Conservation (phyloP, 495 filamentous ascomycete species). For the Immersiella caudata region DNA sequence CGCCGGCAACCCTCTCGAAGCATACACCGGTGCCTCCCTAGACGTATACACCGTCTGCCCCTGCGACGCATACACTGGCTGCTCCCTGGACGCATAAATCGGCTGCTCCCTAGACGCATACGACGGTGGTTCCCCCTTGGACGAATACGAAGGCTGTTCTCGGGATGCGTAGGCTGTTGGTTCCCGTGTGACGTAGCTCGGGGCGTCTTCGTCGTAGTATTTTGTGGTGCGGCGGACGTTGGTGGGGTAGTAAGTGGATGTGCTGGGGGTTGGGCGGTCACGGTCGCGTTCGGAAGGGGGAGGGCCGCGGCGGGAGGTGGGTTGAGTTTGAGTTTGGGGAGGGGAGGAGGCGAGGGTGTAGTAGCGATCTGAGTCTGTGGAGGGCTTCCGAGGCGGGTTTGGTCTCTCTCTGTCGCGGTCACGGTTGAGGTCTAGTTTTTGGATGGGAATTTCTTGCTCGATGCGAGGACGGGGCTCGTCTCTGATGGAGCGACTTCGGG, state of each 20-base stretch:
- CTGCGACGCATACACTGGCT: neutral
- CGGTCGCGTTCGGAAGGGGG: neutral
- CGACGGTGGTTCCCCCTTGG: neutral
- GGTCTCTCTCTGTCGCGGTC: neutral
- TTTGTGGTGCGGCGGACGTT: neutral
- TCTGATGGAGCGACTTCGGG: neutral
- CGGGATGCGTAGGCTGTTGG: neutral
- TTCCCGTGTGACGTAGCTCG: neutral
- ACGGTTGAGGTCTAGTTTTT: neutral
- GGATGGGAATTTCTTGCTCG: neutral
- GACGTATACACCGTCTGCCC: neutral
- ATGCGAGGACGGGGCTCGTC: neutral
- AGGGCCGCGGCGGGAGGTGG: neutral
- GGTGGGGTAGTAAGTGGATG: neutral
- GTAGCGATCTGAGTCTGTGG: neutral
- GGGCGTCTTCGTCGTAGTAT: neutral
- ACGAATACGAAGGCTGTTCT: neutral
- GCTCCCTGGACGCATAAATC: neutral
- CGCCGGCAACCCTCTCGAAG: neutral
- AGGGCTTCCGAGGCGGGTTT: neutral
- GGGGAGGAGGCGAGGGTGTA: constrained; percentile 1
- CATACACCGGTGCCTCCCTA: neutral
- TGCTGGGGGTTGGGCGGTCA: neutral
- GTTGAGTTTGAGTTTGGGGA: neutral
- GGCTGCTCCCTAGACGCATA: neutral